Evolutionary conservation across 805 yeast genomes (phyloP).

Genomic region (Tetrapisispora iriomotensis): DNA sequence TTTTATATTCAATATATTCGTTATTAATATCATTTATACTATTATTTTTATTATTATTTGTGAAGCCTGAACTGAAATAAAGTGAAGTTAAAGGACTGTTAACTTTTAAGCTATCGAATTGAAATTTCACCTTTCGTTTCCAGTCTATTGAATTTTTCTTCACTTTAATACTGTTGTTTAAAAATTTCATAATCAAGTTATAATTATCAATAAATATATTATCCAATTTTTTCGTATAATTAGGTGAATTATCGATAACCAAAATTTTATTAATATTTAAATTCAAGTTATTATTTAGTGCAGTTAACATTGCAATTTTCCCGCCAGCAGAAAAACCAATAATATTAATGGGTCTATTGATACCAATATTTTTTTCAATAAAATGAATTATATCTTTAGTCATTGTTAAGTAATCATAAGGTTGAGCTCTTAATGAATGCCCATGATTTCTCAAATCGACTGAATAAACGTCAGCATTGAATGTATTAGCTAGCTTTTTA

Average conservation of each 20-base stretch:
- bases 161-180: conserved; percentile 13
- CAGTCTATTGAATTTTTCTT: conserved; percentile 16
- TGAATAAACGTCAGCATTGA: conserved; percentile 32
- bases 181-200: conserved; percentile 14
- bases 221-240: conserved; percentile 16
- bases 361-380: conserved; percentile 22
- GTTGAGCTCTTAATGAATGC: conserved; percentile 34
- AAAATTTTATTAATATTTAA: conserved; percentile 32
- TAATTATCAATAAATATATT: conserved; percentile 15
- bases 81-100: conserved; percentile 9
- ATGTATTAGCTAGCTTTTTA: conserved; percentile 25
- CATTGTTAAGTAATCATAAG: conserved; percentile 37
- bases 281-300: conserved; percentile 21
- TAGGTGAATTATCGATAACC: conserved; percentile 33
- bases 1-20: conserved; percentile 11
- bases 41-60: conserved; percentile 6
- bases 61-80: conserved; percentile 26
- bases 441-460: conserved; percentile 54
- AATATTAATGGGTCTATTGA: conserved; percentile 25
- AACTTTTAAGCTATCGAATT: conserved; percentile 13
- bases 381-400: conserved; percentile 35
- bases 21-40: conserved; percentile 6
- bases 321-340: conserved; percentile 58
- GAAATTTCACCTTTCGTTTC: conserved; percentile 13
- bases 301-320: conserved; percentile 40